Conservation (phyloP, 495 filamentous ascomycete species). For the Paragyromitra xinjiangensis region DNA sequence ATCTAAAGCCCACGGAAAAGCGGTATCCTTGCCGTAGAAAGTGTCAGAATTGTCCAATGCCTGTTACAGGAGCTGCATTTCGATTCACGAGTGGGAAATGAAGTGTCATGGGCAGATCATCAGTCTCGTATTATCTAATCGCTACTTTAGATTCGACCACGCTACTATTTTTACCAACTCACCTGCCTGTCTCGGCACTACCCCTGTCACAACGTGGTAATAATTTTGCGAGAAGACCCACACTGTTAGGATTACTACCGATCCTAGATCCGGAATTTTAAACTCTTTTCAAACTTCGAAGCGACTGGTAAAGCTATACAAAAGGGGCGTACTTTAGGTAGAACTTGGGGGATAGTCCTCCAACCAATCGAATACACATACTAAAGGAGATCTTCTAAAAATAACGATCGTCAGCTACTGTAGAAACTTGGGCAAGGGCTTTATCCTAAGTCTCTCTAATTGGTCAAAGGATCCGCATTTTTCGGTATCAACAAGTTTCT, state of each 20-base stretch:
- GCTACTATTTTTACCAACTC: slow-evolving; percentile 9
- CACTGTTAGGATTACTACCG: background rate
- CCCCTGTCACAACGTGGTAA: slow-evolving; percentile 4
- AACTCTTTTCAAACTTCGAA: background rate
- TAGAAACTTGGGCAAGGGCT: background rate
- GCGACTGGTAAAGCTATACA: background rate
- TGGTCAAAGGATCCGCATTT: background rate
- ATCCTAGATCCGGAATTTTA: slow-evolving; percentile 19
- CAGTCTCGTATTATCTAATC: slow-evolving; percentile 11
- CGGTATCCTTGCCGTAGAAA: background rate
- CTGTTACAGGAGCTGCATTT: background rate
- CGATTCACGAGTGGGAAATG: slow-evolving; percentile 4
- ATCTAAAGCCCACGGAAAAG: background rate
- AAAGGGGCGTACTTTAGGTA: background rate
- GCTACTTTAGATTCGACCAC: background rate
- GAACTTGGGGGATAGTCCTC: background rate
- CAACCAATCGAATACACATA: background rate
- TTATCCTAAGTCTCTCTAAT: background rate
- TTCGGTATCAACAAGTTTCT: background rate
- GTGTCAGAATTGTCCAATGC: background rate
- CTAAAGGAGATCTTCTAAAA: slow-evolving; percentile 1
- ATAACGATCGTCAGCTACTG: slow-evolving; percentile 27
- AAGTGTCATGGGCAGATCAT: background rate
- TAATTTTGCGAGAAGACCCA: background rate
- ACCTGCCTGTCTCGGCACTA: slow-evolving; percentile 9